Conservation (phyloP, 2,329 filamentous ascomycete genomes). For the Albophoma yamanashiensis region DNA sequence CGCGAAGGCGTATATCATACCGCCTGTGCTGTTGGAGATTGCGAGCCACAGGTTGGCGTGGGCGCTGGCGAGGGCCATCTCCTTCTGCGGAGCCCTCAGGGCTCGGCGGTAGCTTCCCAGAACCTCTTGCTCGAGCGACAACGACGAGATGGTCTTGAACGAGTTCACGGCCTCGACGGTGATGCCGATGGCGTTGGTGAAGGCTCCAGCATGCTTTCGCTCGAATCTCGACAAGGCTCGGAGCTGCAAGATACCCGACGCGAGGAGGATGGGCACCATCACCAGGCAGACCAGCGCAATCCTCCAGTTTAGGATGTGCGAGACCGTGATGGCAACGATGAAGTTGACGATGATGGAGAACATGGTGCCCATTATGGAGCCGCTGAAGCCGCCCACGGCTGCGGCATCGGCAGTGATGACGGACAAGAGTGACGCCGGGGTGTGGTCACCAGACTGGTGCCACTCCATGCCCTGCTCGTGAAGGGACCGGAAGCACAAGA, state of each 20-base stretch:
- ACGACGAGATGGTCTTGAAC: conserved; percentile 50
- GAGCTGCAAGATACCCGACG: conserved; percentile 59
- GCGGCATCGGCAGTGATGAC: conserved; percentile 61
- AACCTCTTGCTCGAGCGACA: conserved; percentile 42
- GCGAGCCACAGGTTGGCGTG: conserved; percentile 50
- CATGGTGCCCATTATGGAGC: conserved; percentile 58
- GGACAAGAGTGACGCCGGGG: conserved; percentile 50
- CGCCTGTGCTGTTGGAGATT: conserved; percentile 48
- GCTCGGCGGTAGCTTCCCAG: conserved; percentile 41
- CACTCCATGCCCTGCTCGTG: conserved; percentile 58
- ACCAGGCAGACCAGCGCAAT: conserved; percentile 64
- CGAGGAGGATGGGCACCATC: conserved; percentile 56
- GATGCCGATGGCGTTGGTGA: conserved; percentile 50
- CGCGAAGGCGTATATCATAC: conserved; percentile 62
- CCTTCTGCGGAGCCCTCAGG: conserved; percentile 40
- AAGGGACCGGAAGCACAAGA: conserved; percentile 53
- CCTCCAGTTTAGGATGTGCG: conserved; percentile 64
- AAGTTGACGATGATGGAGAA: conserved; percentile 61
- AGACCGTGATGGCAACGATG: conserved; percentile 54
- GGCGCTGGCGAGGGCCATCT: conserved; percentile 36
- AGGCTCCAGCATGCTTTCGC: conserved; percentile 52
- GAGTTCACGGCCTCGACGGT: conserved; percentile 57
- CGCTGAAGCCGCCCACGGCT: conserved; percentile 56
- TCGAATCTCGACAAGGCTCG: conserved; percentile 51
- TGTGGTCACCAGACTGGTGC: conserved; percentile 56